These are phyloP conservation scores for Cordyceps tenuipes DNA, from an alignment of 2,329 filamentous ascomycete genomes.

Conservation along the genomic window DNA sequence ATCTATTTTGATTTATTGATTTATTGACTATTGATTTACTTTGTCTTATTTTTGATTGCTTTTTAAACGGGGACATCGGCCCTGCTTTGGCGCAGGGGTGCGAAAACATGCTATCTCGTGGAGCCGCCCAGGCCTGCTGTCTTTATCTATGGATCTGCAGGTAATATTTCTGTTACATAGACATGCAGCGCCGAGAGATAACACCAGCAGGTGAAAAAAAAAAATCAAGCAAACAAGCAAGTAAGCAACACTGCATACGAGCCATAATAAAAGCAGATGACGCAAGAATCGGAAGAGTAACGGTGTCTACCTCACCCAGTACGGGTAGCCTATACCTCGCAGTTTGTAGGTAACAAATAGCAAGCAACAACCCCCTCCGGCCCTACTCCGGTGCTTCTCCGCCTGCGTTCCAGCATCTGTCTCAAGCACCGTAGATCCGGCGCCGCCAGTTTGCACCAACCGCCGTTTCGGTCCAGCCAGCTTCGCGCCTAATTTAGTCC, in stretches of 20 bases:
- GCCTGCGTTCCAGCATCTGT: conserved; percentile 8
- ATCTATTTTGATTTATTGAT: too few relatives aligned
- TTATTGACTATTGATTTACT: too few relatives aligned
- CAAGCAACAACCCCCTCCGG: conserved; percentile 2
- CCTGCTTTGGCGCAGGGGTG: conserved; percentile 6
- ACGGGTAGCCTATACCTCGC: too few relatives aligned
- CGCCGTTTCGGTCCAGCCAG: neutral
- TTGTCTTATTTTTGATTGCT: neutral
- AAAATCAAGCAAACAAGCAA: neutral
- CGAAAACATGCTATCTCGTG: neutral
- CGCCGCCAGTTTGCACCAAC: neutral
- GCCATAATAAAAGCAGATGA: neutral
- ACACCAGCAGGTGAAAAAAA: neutral
- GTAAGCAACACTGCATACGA: neutral
- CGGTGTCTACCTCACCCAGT: too few relatives aligned
- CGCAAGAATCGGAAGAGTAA: neutral
- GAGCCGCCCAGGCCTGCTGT: neutral
- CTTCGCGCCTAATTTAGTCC: neutral
- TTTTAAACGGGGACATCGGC: conserved; percentile 9
- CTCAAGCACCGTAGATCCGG: conserved; percentile 11
- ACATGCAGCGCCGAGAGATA: neutral
- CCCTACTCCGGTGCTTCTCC: conserved; percentile 13
- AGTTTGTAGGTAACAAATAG: too few relatives aligned
- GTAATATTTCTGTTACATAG: neutral
- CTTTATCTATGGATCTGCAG: neutral